A percentile compares a stretch with the other conserved stretches of the same genome.
These are phyloP conservation scores for Eucalyptus camaldulensis DNA, from an alignment of 345 rosid species.

Conservation along the genomic window DNA sequence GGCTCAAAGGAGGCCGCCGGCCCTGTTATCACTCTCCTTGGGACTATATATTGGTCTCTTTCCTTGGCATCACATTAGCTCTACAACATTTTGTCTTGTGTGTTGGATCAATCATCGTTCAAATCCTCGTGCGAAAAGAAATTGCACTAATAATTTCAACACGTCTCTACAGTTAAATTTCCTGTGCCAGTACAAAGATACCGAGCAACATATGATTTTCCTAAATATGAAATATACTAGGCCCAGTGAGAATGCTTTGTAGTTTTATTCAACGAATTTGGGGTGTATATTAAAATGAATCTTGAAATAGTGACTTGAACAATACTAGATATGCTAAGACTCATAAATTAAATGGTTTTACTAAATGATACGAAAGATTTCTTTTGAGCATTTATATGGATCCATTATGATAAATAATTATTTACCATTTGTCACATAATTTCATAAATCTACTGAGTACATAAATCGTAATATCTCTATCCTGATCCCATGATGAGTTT, in stretches of 20 bases:
- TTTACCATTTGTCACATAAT: not conserved
- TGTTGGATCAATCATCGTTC: not conserved
- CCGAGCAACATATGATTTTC: not conserved
- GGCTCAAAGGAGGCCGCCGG: too few species aligned
- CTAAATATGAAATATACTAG: not conserved
- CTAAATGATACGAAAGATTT: too few species aligned
- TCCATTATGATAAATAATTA: not conserved
- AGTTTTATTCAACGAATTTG: too few species aligned
- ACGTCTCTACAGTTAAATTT: not conserved
- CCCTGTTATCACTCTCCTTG: not conserved
- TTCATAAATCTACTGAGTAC: not conserved
- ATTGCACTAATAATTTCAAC: not conserved
- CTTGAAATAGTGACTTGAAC: not conserved
- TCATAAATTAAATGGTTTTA: too few species aligned
- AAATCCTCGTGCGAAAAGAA: not conserved
- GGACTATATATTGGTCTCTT: not conserved
- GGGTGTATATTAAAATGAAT: not conserved
- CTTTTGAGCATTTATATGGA: not conserved
- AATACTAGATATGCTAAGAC: not conserved
- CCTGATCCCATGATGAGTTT: not conserved
- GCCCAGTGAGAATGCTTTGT: not conserved
- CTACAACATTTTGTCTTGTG: not conserved
- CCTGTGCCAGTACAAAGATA: not conserved
- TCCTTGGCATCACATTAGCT: not conserved
- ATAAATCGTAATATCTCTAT: not conserved